These are phyloP conservation scores for Penicillium coprophilum DNA, from an alignment of 495 filamentous ascomycete genomes.

Conservation along the genomic window DNA sequence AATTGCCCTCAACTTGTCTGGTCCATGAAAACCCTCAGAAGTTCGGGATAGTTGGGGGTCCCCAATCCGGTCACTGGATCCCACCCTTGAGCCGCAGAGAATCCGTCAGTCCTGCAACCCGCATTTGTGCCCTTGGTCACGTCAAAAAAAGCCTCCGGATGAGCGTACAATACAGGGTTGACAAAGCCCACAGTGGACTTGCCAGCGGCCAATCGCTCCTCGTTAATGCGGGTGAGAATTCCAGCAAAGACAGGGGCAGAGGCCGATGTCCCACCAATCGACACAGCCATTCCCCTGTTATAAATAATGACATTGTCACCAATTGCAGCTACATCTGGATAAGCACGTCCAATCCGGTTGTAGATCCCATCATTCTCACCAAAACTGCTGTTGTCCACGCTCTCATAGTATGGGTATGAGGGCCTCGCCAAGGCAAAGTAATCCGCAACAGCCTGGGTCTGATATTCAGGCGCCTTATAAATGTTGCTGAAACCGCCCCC, in stretches of 20 bases:
- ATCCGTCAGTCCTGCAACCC: conserved; percentile 58
- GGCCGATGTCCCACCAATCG: conserved; percentile 58
- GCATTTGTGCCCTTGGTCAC: conserved; percentile 59
- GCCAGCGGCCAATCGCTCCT: conserved; percentile 55
- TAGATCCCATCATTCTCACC: conserved; percentile 53
- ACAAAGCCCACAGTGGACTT: conserved; percentile 60
- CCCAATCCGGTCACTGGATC: conserved; percentile 66
- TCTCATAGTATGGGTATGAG: conserved; percentile 42
- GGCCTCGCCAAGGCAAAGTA: conserved; percentile 52
- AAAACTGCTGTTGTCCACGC: conserved; percentile 39
- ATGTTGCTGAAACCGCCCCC: conserved; percentile 72
- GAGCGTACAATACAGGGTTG: conserved; percentile 60
- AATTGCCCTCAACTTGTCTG: neutral
- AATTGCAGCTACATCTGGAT: conserved; percentile 65
- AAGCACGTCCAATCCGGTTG: conserved; percentile 59
- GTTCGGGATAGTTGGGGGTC: conserved; percentile 53
- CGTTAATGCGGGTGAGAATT: conserved; percentile 62
- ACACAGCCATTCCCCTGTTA: conserved; percentile 36
- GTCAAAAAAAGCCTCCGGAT: conserved; percentile 62
- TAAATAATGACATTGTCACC: conserved; percentile 56
- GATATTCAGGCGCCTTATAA: conserved; percentile 59
- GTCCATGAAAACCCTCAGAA: conserved; percentile 48
- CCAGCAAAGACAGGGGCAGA: conserved; percentile 57
- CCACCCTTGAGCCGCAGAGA: conserved; percentile 55
- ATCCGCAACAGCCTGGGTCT: conserved; percentile 49